Evolutionary conservation across 2,329 filamentous ascomycete genomes (phyloP), one percentile per base, ranked within the genome.

Genomic region (Daldinia sp.): DNA sequence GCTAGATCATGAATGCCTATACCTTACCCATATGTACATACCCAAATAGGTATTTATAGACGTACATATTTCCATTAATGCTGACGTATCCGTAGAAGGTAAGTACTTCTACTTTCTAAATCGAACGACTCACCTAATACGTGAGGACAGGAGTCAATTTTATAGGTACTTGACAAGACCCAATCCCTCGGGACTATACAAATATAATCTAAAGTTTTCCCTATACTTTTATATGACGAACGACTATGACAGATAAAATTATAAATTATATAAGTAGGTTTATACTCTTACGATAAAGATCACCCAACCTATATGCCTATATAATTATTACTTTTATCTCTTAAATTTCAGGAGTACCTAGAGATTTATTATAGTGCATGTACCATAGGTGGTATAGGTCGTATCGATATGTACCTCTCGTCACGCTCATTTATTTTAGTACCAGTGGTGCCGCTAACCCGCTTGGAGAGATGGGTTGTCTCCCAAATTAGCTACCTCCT

Each of bases 371-470:
- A 48, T 7, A 6, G 44, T 44, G 26, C 20, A 10, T 28, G 10
- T 46, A 46, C 28, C 12, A 23, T 35, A 35, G 30, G 30, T 6
- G 33, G 33, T 35, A 35, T 37, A 33, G 18, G 12, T 41, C 41
- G 35, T 20, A 41, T 35, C 33, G 6, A 20, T 23, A 23, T 5
- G n/a, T 58, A 48, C 55, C 37, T 58, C 5, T 51, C 35, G 44
- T 50, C 53, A 44, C 23, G 39, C 46, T 51, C 67, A 61, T 67
- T 70, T 65, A 70, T 67, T 65, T 70, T 62, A 67, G 56, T 65
- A 42, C 33, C 7, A 10, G 3, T 59, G 20, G 41, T 60, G 39
- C 39, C 60, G 58, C 64, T 67, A 70, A 60, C 15, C 67, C 37
- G 23, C 44, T 63, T 61, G 2, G 18, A 64, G 60, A 28, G 51